Evolutionary conservation across 768 basidiomycete species (phyloP).

Genomic region (Hydnum rufescens): DNA sequence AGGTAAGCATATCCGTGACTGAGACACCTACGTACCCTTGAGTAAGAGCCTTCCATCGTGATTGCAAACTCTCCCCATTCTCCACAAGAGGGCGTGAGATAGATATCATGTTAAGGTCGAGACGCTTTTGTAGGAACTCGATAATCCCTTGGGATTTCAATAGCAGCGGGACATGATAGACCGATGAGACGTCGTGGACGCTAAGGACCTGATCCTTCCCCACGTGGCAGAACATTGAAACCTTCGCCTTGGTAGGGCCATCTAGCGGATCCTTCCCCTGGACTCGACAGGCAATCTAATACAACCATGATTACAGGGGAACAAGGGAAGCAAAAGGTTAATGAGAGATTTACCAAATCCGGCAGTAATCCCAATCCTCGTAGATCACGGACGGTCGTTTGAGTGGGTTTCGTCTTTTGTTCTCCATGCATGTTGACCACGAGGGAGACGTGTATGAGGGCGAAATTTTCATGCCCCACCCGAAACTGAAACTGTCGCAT

Average conservation of each 20-base stretch:
- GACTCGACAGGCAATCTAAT: conserved; percentile 81
- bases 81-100: conserved; percentile 36
- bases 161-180: conserved; percentile 91
- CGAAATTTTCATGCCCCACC: conserved; percentile 90
- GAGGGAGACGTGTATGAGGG: conserved; percentile 87
- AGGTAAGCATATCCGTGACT: not conserved
- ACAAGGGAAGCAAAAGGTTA: not conserved
- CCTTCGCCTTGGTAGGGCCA: conserved; percentile 76
- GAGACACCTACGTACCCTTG: conserved; percentile 32
- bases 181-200: conserved; percentile 88
- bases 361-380: conserved; percentile 83
- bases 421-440: conserved; percentile 99
- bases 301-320: not conserved
- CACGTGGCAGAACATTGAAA: conserved; percentile 99
- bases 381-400: conserved; percentile 86
- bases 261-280: conserved; percentile 65
- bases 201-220: conserved; percentile 68
- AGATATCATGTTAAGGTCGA: conserved; percentile 44
- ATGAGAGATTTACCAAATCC: conserved; percentile 45
- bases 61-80: conserved; percentile 44
- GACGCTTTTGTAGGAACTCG: conserved; percentile 56
- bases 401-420: conserved; percentile 98
- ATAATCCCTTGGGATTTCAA: conserved; percentile 86
- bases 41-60: conserved; percentile 70
- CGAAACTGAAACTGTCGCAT: conserved; percentile 99